Conservation (phyloP, 768 basidiomycete species). For the Tremella mesenterica region DNA sequence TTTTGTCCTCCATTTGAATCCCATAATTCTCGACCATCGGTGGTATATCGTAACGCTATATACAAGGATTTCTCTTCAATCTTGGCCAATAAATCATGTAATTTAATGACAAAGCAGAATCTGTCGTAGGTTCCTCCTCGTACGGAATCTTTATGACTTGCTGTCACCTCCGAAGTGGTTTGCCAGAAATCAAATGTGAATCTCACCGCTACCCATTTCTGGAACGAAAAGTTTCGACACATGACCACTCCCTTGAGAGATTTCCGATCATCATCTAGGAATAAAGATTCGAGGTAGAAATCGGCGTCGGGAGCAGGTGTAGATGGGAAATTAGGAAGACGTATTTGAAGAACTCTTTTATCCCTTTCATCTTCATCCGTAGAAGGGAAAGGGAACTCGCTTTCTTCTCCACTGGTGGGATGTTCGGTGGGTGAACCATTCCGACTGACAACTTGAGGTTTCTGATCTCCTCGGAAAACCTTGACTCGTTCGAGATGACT, state of each 20-base stretch:
- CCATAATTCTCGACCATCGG: conserved; percentile 73
- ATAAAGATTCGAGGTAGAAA: conserved; percentile 47
- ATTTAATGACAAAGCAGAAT: conserved; percentile 44
- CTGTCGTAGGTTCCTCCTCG: conserved; percentile 40
- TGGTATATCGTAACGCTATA: conserved; percentile 59
- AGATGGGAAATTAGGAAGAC: conserved; percentile 60
- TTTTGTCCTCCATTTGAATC: conserved; percentile 78
- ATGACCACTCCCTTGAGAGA: conserved; percentile 64
- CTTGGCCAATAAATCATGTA: conserved; percentile 69
- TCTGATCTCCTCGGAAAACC: conserved; percentile 88
- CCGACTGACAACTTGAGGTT: conserved; percentile 83
- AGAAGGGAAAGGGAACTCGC: conserved; percentile 47
- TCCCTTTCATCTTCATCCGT: conserved; percentile 39
- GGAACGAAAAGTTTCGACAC: conserved; percentile 76
- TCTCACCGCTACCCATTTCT: conserved; percentile 76
- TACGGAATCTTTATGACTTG: conserved; percentile 54
- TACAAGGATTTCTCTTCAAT: conserved; percentile 72
- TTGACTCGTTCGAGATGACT: conserved; percentile 85
- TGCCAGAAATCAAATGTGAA: conserved; percentile 95
- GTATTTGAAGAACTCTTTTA: conserved; percentile 48
- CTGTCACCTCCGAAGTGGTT: conserved; percentile 87
- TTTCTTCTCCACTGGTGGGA: conserved; percentile 49
- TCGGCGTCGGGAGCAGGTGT: conserved; percentile 42
- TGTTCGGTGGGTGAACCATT: conserved; percentile 73
- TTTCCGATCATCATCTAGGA: conserved; percentile 46